These are phyloP conservation scores for Podospora bellae-mahoneyi DNA, from an alignment of 495 filamentous ascomycete species.

Conservation along the genomic window DNA sequence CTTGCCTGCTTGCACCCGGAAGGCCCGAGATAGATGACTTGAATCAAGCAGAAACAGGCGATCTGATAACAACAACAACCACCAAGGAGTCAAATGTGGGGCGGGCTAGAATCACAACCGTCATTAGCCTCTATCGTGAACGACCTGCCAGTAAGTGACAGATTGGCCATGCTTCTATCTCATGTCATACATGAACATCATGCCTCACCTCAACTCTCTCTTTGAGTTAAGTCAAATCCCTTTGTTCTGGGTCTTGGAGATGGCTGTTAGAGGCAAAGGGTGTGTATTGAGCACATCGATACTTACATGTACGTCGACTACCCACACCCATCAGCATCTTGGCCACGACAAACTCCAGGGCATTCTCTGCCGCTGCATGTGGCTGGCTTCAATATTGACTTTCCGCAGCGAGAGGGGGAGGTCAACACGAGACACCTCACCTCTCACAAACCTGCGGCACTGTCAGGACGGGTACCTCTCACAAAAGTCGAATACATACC, in stretches of 20 bases:
- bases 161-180: neutral
- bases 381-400: neutral
- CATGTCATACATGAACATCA: neutral
- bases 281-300: neutral
- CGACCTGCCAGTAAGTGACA: neutral
- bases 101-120: neutral
- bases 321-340: neutral
- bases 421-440: conserved; percentile 5
- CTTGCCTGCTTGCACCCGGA: conserved; percentile 12
- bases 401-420: neutral
- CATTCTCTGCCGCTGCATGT: neutral
- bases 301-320: neutral
- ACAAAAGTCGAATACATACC: neutral
- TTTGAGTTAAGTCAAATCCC: neutral
- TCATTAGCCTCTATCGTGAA: neutral
- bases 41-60: conserved; percentile 13
- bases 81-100: neutral
- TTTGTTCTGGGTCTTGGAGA: neutral
- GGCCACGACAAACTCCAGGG: neutral
- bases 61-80: neutral
- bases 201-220: neutral
- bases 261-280: neutral
- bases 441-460: neutral
- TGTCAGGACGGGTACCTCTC: neutral
- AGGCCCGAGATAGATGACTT: conserved; percentile 11